Conservation (phyloP, 2,329 filamentous ascomycete genomes). For the Neonectria hederae region DNA sequence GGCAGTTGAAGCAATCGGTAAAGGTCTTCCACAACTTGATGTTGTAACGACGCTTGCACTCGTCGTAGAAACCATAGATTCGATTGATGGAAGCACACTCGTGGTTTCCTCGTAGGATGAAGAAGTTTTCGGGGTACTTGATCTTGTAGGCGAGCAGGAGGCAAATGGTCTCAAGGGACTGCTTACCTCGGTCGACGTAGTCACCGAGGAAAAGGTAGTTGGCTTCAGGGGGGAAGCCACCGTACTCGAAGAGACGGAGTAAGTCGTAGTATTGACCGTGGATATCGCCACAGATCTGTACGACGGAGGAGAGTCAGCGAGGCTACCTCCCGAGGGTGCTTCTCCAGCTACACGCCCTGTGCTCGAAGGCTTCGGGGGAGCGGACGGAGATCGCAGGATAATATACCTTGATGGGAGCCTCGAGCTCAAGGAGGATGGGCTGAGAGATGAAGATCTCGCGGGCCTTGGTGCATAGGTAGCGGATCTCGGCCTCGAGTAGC, state of each 20-base stretch:
- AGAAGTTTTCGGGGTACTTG: conserved; percentile 99
- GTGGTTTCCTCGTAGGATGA: conserved; percentile 97
- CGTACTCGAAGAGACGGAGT: conserved; percentile 96
- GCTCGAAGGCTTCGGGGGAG: conserved; percentile 10
- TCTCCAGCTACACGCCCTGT: neutral
- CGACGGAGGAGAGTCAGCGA: conserved; percentile 30
- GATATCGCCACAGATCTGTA: conserved; percentile 97
- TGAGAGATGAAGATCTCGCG: conserved; percentile 99
- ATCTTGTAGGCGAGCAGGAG: conserved; percentile 98
- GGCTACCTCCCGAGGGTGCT: conserved; percentile 4
- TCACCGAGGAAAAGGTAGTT: conserved; percentile 99
- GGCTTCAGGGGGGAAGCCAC: conserved; percentile 96
- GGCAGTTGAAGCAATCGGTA: conserved; percentile 98
- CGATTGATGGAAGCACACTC: conserved; percentile 99
- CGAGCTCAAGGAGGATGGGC: conserved; percentile 95
- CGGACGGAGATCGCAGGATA: conserved; percentile 9
- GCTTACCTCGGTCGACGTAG: conserved; percentile 98
- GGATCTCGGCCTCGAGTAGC: conserved; percentile 94
- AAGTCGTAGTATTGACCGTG: conserved; percentile 99
- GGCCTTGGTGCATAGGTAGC: conserved; percentile 97
- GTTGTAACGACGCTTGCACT: conserved; percentile 99
- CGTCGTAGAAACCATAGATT: conserved; percentile 99
- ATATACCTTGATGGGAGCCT: conserved; percentile 97
- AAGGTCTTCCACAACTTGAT: conserved; percentile 99
- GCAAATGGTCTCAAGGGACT: conserved; percentile 98